phyloP scores from a whole-genome alignment of 1,284 basidiomycete genomes.

The Sporisorium exsertum region DNA sequence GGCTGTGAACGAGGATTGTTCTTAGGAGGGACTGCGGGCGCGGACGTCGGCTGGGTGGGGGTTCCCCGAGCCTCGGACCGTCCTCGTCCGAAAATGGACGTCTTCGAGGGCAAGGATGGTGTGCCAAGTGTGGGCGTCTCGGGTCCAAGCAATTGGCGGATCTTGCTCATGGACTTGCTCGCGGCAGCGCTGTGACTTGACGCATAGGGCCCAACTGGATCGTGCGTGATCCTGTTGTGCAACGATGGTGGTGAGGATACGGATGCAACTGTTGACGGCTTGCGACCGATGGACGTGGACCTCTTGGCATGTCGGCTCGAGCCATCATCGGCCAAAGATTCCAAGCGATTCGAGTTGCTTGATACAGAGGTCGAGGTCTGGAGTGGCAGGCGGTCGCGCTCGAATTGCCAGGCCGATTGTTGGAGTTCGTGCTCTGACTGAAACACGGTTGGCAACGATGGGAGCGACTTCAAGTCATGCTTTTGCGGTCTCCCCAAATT shows the following conservation, averaged over 20 bases:
- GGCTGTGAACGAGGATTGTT: not conserved
- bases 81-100: not conserved
- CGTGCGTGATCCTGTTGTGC: not conserved
- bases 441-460: not conserved
- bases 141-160: constrained; percentile 31
- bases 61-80: not conserved
- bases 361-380: constrained; percentile 15
- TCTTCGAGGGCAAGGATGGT: constrained; percentile 7
- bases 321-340: not conserved
- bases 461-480: constrained; percentile 3
- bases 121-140: constrained; percentile 12
- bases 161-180: constrained; percentile 36
- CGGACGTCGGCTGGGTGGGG: not conserved
- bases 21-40: constrained; percentile 26
- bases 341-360: constrained; percentile 10
- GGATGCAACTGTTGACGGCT: not conserved
- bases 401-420: not conserved
- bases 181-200: constrained; percentile 8
- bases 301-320: not conserved
- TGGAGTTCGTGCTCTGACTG: constrained; percentile 1
- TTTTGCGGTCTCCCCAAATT: constrained; percentile 4
- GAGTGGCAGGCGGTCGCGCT: constrained; percentile 1
- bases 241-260: not conserved
- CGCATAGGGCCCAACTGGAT: not conserved
- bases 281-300: not conserved